Base-by-base conservation (phyloP, 495 filamentous ascomycete species). In the Penicillium daleae region DNA sequence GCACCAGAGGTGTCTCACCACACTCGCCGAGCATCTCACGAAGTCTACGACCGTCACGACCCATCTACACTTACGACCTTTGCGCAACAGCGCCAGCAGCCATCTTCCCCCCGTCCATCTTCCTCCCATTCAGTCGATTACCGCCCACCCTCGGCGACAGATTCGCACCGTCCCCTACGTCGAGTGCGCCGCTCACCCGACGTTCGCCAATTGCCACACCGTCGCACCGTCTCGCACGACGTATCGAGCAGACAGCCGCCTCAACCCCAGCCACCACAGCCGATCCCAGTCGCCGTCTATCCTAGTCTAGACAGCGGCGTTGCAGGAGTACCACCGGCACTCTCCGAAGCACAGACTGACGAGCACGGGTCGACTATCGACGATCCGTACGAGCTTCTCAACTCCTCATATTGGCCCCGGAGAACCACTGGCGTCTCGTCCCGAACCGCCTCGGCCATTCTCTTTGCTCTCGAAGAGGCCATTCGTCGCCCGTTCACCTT, bases 381-480 rank as follows among this genome's bases (percentile, higher is more conserved):
- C 68, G 74, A 78, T 24, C 71, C 72, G 1, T 71, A 70, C 57
- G 69, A 70, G 59, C 73, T 67, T 44, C 66, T 74, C 44, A 62
- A 73, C 63, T 65, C 77, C 32, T 83, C 77, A 2, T 80, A 83
- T 64, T 84, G 79, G 77, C 83, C 84, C 29, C 80, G 76, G 60
- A 78, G 84, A 57, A 82, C 81, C 9, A 83, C 83, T 61, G 76
- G 79, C 52, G 84, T 90, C 63, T 90, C 88, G 9, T 78, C 81
- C 21, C 82, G 86, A 49, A 90, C 88, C 32, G 85, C 87, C 17
- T 85, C 88, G 60, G 94, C 95, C 19, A 92, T 99, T 71, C 89
- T 92, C 63, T 97, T 88, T 83, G 86, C 92, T 6, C 86, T 98
- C 50, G 94, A 99, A 80, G 92, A 94, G 77, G 95, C 91, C 49